phyloP scores from a whole-genome alignment of 257 asterid species.

The Jasminum sambac region DNA sequence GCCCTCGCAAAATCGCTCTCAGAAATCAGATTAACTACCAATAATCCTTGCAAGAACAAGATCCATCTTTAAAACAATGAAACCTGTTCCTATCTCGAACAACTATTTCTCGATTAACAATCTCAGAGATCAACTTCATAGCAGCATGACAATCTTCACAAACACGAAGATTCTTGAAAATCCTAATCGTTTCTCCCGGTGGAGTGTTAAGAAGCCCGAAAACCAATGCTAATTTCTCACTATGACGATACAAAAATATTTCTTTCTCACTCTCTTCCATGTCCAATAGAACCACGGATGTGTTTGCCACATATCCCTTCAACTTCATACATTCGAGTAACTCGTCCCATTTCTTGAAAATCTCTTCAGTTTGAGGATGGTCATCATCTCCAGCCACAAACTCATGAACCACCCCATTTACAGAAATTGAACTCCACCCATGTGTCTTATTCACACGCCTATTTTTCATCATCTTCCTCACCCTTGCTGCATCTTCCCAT shows the following conservation, averaged over 20 bases:
- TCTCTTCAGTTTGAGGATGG: conserved; percentile 51
- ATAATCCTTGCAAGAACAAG: conserved; percentile 63
- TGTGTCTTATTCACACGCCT: conserved; percentile 53
- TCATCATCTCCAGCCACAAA: conserved; percentile 67
- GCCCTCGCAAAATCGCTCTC: neutral
- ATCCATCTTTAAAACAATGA: conserved; percentile 59
- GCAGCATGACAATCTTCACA: conserved; percentile 73
- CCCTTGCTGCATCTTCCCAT: conserved; percentile 50
- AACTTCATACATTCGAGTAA: conserved; percentile 39
- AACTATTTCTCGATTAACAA: conserved; percentile 45
- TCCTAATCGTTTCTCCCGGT: conserved; percentile 50
- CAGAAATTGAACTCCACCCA: conserved; percentile 46
- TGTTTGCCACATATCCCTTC: conserved; percentile 63
- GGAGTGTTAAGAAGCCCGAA: conserved; percentile 50
- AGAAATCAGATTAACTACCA: conserved; percentile 35
- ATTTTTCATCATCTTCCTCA: conserved; percentile 54
- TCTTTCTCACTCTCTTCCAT: conserved; percentile 55
- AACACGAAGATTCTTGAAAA: conserved; percentile 64
- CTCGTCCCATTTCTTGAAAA: conserved; percentile 37
- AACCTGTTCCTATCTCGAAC: conserved; percentile 62
- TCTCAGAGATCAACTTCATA: conserved; percentile 60
- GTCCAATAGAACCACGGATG: conserved; percentile 51
- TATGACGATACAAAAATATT: conserved; percentile 46
- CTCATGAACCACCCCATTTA: conserved; percentile 53
- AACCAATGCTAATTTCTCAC: conserved; percentile 65